Evolutionary conservation across 768 basidiomycete species (phyloP), one percentile per base, ranked within the genome.

Genomic region (Russula dissimulans): DNA sequence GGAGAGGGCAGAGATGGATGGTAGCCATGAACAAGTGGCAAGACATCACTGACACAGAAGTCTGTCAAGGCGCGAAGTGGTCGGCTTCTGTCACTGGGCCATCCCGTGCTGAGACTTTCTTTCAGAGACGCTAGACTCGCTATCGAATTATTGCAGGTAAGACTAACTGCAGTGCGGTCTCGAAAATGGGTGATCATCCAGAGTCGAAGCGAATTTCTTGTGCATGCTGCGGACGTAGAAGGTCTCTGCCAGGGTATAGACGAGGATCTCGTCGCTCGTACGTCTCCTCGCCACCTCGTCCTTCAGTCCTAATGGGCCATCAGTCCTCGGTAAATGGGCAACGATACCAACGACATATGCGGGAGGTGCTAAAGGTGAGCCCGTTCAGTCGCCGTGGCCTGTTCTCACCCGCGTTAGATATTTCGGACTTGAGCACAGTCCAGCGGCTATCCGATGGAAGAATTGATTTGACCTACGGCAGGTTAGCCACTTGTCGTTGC

Each of bases 21-120:
- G 89, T 99, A 12, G 94, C 95, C 11, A 97, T 95, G 94, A 95
- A 98, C 75, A 95, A 92, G 70, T 99, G 97, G 97, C 95, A 95
- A 69, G 87, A 89, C 61, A 79, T 97, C 54, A 97, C 97, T 0
- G 91, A 97, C 67, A 92, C 92, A 86, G 86, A 91, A 68, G 89
- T 99, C 17, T 86, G 79, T 63, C 77, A 85, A 81, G 91, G 94
- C 87, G 41, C 38, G 55, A 17, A 72, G 61, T 49, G 12, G 46
- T 52, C 26, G n/a, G 17, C 47, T 17, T 32, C 34, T n/a, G 39
- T 14, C 26, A 36, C 45, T 5, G 41, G 41, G 12, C 18, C 9
- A 42, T 47, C 34, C 22, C 43, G 31, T 51, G 17, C 45, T 47
- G 36, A 43, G 26, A 31, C n/a, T 12, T 26, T 12, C 26, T 14